Evolutionary conservation across 768 basidiomycete genomes (phyloP), one percentile per base, ranked within the genome.

Genomic region (Podaxis carcinomalis): DNA sequence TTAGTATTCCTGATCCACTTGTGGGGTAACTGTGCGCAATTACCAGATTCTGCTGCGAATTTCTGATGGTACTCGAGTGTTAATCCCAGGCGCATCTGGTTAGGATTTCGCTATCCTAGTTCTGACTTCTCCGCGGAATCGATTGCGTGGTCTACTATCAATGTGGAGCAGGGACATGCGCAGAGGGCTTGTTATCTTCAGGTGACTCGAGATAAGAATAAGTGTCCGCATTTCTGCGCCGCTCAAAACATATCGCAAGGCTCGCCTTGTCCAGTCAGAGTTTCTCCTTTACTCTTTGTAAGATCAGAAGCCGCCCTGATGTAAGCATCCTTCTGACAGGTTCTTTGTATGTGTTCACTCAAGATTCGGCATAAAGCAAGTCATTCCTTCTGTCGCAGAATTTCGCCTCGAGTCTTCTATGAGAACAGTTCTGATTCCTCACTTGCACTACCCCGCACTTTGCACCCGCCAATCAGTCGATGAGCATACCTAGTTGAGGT

Each of bases 21-120:
- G 28, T 13, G 39, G 59, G 51, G 51, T 52, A 53, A 42, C 51
- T 52, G 32, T 23, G 40, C 47, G 13, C 42, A 23, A 50, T 50
- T 37, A 50, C 46, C 46, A 23, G 32, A 49, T 49, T 53, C 40
- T 59, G 21, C 25, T 35, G 9, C 39, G 51, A 28, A 19, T 21
- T 59, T 53, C 59, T 59, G 59, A 59, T 59, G 51, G 59, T 57
- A 39, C 47, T 36, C 35, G 27, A 42, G 7, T 44, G 59, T 28
- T 51, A 59, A 59, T 59, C 27, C 39, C n/a, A 46, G 51, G 35
- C 23, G 47, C 36, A 46, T 50, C 49, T 50, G 46, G 35, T 21
- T 23, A 37, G 36, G 21, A 32, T 36, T 36, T 37, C 16, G 27
- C 28, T 39, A 39, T 32, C 40, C 51, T 28, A 23, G 37, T 16